phyloP scores from a whole-genome alignment of 208 protist species.

The Herpetomonas muscarum region DNA sequence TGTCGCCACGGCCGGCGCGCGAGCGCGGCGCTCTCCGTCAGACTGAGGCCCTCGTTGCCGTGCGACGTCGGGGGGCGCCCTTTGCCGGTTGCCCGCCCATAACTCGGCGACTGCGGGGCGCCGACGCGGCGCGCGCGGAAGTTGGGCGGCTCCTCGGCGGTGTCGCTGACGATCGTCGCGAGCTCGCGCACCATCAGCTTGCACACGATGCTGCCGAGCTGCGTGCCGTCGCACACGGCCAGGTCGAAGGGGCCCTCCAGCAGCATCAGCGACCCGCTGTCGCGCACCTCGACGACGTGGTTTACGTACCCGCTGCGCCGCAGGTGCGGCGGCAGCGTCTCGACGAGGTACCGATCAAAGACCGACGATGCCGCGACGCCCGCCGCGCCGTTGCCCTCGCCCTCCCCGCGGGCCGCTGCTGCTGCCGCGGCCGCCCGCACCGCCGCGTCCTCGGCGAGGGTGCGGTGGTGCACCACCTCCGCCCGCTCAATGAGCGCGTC shows the following conservation, averaged over 20 bases:
- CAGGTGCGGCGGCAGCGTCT: constrained; percentile 48
- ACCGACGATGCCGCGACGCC: constrained; percentile 24
- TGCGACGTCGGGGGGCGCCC: too few species aligned
- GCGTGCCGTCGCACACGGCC: constrained; percentile 65
- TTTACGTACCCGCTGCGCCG: constrained; percentile 55
- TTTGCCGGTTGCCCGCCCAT: too few species aligned
- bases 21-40: constrained; percentile 14
- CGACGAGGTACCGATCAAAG: constrained; percentile 69
- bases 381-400: too few species aligned
- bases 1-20: constrained; percentile 24
- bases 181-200: constrained; percentile 52
- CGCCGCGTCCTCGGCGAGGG: constrained; percentile 37
- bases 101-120: too few species aligned
- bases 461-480: constrained; percentile 56
- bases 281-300: constrained; percentile 36
- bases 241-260: constrained; percentile 59
- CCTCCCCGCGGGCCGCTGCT: too few species aligned
- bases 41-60: neutral
- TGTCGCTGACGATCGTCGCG: constrained; percentile 29
- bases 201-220: constrained; percentile 40
- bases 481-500: constrained; percentile 70
- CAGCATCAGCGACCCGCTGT: constrained; percentile 53
- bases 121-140: too few species aligned
- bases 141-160: too few species aligned
- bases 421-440: constrained; percentile 5